Evolutionary conservation across 352 stramenopile species (phyloP).

Genomic region (Aphanomyces astaci): DNA sequence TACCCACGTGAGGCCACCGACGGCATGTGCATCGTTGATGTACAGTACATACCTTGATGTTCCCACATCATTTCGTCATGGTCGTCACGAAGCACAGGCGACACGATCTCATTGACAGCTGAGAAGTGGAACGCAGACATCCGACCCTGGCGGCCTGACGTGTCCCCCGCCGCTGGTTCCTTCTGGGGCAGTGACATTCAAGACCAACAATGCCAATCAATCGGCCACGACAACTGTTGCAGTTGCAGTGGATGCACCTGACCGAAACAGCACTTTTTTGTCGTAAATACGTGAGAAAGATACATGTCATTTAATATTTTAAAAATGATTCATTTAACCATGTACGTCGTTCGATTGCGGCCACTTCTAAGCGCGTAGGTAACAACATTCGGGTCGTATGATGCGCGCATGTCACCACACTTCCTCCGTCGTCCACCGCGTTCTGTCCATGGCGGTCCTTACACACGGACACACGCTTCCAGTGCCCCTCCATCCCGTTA

Average conservation of each 20-base stretch:
- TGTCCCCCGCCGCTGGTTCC: background rate
- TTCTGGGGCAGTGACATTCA: background rate
- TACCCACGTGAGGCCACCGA: too few species aligned
- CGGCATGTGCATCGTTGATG: too few species aligned
- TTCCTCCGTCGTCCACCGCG: too few species aligned
- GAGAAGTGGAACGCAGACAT: slow-evolving; percentile 10
- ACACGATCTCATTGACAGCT: slow-evolving; percentile 10
- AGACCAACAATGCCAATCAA: too few species aligned
- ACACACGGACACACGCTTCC: too few species aligned
- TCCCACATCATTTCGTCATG: slow-evolving; percentile 21
- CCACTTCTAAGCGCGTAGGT: too few species aligned
- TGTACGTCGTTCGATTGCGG: background rate
- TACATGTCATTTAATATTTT: background rate
- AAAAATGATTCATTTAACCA: background rate
- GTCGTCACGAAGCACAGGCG: slow-evolving; percentile 18
- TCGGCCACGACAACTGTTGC: too few species aligned
- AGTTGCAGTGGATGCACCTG: too few species aligned
- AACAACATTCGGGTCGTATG: too few species aligned
- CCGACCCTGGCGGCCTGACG: background rate
- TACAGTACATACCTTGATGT: slow-evolving; percentile 11
- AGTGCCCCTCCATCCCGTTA: too few species aligned
- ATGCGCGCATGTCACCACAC: too few species aligned
- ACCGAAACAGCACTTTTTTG: background rate
- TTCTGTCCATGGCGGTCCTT: too few species aligned
- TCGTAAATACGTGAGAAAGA: background rate